phyloP scores from a whole-genome alignment of 768 basidiomycete genomes.

The Hortiboletus campestris region DNA sequence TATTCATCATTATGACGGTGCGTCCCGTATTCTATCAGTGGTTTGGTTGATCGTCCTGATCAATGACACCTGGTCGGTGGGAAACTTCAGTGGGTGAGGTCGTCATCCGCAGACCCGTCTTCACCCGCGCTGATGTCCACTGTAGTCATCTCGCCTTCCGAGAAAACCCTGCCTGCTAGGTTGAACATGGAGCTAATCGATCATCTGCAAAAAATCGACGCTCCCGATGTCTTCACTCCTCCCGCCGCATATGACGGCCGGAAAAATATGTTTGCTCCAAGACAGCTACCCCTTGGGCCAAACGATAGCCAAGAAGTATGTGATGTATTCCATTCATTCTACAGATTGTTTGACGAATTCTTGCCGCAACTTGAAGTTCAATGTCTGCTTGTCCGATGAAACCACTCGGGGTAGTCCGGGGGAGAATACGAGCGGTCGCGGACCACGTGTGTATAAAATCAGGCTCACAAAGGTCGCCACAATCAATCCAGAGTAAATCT shows the following conservation, averaged over 20 bases:
- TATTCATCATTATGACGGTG: conserved; percentile 81
- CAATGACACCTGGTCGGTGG: conserved; percentile 1
- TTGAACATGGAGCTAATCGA: conserved; percentile 72
- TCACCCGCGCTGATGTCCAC: conserved; percentile 4
- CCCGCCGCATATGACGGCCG: conserved; percentile 75
- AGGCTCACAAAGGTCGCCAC: conserved; percentile 55
- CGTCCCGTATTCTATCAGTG: conserved; percentile 34
- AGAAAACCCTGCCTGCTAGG: conserved; percentile 63
- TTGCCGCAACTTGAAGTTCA: conserved; percentile 45
- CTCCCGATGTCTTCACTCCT: conserved; percentile 69
- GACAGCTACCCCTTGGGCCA: conserved; percentile 58
- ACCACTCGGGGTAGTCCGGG: conserved; percentile 32
- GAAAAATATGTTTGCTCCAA: conserved; percentile 70
- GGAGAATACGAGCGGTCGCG: conserved; percentile 34
- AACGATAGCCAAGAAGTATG: conserved; percentile 51
- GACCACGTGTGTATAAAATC: conserved; percentile 68
- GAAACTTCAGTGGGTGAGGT: conserved; percentile 21
- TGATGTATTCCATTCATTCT: background rate
- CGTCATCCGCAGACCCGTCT: background rate
- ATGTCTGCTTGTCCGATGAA: conserved; percentile 50
- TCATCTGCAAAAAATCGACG: conserved; percentile 54
- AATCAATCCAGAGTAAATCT: conserved; percentile 53
- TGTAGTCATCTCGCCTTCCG: conserved; percentile 62
- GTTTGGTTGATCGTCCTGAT: conserved; percentile 21
- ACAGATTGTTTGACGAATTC: conserved; percentile 1